Evolutionary conservation across 331 rosid species (phyloP), one percentile per base, ranked within the genome.

Genomic region (Cucumis variabilis): DNA sequence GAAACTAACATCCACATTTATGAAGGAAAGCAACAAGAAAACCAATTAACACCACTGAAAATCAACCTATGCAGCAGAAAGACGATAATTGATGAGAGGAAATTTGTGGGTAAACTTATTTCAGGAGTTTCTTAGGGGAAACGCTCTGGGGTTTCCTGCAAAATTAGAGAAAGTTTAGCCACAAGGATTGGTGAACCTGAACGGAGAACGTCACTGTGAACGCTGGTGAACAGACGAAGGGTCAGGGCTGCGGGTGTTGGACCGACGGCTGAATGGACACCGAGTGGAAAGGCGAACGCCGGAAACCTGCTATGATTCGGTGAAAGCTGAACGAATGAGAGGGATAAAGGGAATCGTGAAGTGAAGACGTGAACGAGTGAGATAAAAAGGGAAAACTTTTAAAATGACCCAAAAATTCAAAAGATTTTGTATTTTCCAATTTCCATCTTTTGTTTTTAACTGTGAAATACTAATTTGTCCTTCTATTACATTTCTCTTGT

Each of bases 101-200:
- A 75, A 27, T 72, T 13, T 7, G 83, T 11, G 25, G 82, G n/a
- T 70, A 21, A 82, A 91, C 99, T 93, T 95, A 97, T 98, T 91
- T 89, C 20, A 95, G 93, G 70, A 86, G 84, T 85, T 95, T 92
- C 86, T 90, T 94, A 3, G 91, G 50, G 84, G 91, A 46, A 68
- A 9, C 86, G 67, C 91, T 86, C 51, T 84, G 90, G 5, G 97
- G 93, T 66, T 91, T 92, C 93, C 99, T 94, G 92, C 82, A 86
- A 83, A 33, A 11, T 2, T n/a, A 76, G n/a, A 82, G 4, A 37
- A 37, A 60, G 8, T 0, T 6, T 20, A 58, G 30, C 4, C 37
- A 1, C 23, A 41, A 62, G 73, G 72, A 21, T 28, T 62, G 60
- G 65, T 17, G 65, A 58, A 58, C 65, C 65, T 58, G 65, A 58